Base-by-base conservation (phyloP, 495 filamentous ascomycete genomes). In the Neurospora sp. region DNA sequence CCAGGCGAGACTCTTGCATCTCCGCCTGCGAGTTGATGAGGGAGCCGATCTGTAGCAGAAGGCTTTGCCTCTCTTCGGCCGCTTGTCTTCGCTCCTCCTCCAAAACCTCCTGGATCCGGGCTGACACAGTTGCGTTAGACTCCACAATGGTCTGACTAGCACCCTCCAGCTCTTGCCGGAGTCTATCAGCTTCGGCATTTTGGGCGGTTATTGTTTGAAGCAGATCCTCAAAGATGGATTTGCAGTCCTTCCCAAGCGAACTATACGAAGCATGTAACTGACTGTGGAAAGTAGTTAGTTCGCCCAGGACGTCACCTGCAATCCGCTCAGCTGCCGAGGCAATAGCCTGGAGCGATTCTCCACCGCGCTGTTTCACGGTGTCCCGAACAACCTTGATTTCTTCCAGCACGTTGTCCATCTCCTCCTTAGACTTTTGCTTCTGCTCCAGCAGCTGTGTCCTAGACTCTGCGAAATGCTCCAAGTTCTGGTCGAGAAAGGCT, bases 391-490 rank as follows among this genome's bases (percentile, higher is more conserved):
- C 88, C 78, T 96, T 94, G 79, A 98, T 97, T 77, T 96, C 96
- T 76, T 96, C 94, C 4, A 99, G 87, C 31, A 97, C 91, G 38
- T 87, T 84, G 76, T 98, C 94, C 93, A 97, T 96, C 73, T 96
- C 91, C 71, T 94, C 90, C 76, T 92, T 93, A 4, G 93, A 90
- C 69, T 87, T 83, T 37, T 87, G 84, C 20, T 90, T 92, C 76
- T 95, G 90, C 18, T 85, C 84, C 39, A 90, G 86, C 12, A 96
- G 87, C 74, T 92, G 87, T 27, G 84, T 78, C 80, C 92, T 90
- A 16, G 89, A 91, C 39, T 84, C 82, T 38, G 90, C 85, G 73
- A 97, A 93, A 1, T 86, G 84, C 16, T 84, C 83, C 14, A 89
- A 83, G 78, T 92, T 92, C 37, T 87, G 85, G 71, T 91, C 84